Percentiles rank a stretch among this genome's conserved stretches.
phyloP scores from a whole-genome alignment of 78 protist species.

The Monosiga brevicollis region DNA sequence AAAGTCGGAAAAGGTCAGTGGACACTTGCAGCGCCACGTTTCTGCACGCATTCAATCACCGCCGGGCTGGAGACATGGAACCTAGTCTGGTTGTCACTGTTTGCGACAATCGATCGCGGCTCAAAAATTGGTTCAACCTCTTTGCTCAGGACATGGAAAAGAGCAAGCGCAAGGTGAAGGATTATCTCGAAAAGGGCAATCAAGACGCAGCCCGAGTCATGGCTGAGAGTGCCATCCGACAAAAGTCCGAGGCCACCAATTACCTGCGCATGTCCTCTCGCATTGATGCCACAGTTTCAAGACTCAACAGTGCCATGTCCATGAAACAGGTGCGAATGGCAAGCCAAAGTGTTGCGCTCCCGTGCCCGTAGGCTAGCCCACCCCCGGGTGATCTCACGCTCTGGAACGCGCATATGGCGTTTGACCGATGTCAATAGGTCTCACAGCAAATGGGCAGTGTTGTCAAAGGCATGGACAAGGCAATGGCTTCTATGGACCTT shows the following conservation, averaged over 20 bases:
- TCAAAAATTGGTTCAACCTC: too few relatives aligned
- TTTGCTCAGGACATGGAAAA: too few relatives aligned
- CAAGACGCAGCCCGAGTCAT: slow-evolving; percentile 87
- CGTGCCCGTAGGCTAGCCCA: too few relatives aligned
- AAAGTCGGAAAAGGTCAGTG: slow-evolving; percentile 49
- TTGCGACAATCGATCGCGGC: too few relatives aligned
- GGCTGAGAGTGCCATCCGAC: slow-evolving; percentile 90
- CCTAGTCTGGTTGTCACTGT: too few relatives aligned
- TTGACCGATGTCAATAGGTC: slow-evolving; percentile 5
- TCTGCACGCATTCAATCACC: slow-evolving; percentile 16
- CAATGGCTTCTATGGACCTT: slow-evolving; percentile 73
- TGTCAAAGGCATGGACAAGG: slow-evolving; percentile 73
- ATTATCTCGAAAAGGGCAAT: slow-evolving; percentile 87
- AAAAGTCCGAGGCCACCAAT: slow-evolving; percentile 77
- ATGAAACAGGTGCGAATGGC: slow-evolving; percentile 69
- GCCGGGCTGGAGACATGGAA: slow-evolving; percentile 34
- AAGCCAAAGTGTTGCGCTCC: too few relatives aligned
- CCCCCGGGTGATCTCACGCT: too few relatives aligned
- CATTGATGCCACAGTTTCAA: slow-evolving; percentile 86
- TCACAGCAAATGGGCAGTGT: slow-evolving; percentile 74
- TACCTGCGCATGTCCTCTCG: slow-evolving; percentile 72
- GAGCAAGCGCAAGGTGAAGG: too few relatives aligned
- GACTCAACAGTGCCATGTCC: slow-evolving; percentile 76
- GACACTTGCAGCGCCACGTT: too few relatives aligned
- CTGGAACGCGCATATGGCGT: too few relatives aligned